A percentile compares a stretch with the other conserved stretches of the same genome.
These are phyloP conservation scores for Tolypocladium capitatum DNA, from an alignment of 2,329 filamentous ascomycete genomes.

Conservation along the genomic window DNA sequence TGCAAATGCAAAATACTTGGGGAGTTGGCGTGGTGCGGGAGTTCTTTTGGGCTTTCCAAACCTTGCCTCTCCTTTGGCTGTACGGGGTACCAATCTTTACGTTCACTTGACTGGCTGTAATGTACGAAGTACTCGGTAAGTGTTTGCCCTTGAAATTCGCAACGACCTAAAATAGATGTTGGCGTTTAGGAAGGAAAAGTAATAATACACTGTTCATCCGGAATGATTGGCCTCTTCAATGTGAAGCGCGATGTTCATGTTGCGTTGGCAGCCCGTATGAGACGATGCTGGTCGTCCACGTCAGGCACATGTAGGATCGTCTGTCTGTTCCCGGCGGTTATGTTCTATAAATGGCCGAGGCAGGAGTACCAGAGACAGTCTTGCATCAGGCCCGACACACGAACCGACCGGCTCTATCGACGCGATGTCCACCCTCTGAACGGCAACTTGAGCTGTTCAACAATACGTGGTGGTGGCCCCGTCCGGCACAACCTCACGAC, in stretches of 20 bases:
- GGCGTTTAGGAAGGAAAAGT: constrained; percentile 1
- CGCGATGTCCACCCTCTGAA: no score
- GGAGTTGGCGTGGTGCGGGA: not conserved
- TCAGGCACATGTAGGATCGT: no score
- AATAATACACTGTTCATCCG: not conserved
- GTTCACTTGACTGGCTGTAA: not conserved
- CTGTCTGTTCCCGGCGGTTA: no score
- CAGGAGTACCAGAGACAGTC: no score
- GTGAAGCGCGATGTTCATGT: not conserved
- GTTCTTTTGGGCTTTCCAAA: not conserved
- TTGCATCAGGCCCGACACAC: no score
- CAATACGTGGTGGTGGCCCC: no score
- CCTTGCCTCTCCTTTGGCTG: not conserved
- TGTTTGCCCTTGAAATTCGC: not conserved
- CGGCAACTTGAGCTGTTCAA: no score
- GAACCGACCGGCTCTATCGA: no score
- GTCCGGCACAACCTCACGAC: no score
- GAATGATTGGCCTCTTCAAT: not conserved
- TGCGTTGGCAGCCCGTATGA: no score
- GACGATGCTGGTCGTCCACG: no score
- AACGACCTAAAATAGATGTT: not conserved
- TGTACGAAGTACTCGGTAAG: not conserved
- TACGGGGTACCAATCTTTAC: not conserved
- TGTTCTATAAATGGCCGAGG: no score
- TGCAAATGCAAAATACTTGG: constrained; percentile 11